Conservation (phyloP, 2,329 filamentous ascomycete species). For the Ophiostoma populinum region DNA sequence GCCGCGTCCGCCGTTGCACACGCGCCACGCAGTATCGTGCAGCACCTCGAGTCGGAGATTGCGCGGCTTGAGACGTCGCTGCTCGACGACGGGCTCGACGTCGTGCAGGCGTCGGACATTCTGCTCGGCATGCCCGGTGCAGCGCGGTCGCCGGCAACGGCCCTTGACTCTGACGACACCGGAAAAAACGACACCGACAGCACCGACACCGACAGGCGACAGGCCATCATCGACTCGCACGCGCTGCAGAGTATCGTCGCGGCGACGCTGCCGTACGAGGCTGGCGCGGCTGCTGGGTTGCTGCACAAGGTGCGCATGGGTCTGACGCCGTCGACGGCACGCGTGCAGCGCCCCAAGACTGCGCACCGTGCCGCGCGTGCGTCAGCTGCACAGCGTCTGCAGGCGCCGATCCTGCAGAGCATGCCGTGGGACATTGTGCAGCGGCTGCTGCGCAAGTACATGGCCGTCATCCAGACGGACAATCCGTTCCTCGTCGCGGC, state of each 20-base stretch:
- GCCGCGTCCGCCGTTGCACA: background rate
- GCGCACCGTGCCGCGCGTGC: background rate
- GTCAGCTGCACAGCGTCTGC: background rate
- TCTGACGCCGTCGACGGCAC: conserved; percentile 16
- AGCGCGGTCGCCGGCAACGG: conserved; percentile 11
- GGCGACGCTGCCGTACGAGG: conserved; percentile 15
- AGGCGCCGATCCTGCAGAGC: conserved; percentile 6
- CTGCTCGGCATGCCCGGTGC: conserved; percentile 8
- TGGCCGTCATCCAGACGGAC: conserved; percentile 16
- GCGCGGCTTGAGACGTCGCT: conserved; percentile 17
- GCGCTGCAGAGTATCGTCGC: conserved; percentile 16
- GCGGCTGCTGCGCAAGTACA: conserved; percentile 17
- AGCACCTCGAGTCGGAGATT: conserved; percentile 19
- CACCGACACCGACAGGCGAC: conserved; percentile 10
- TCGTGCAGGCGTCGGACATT: conserved; percentile 9
- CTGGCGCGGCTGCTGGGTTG: conserved; percentile 15
- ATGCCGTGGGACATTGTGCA: conserved; percentile 11
- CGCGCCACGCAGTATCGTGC: conserved; percentile 17
- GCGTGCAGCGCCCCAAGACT: too few species aligned
- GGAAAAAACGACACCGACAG: background rate
- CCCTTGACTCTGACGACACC: conserved; percentile 4
- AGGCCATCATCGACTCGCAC: conserved; percentile 14
- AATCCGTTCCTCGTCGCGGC: conserved; percentile 15
- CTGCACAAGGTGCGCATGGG: conserved; percentile 18
- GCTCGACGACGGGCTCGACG: conserved; percentile 13